phyloP scores from a whole-genome alignment of 768 basidiomycete genomes.

The Rhodotorula sphaerocarpa region DNA sequence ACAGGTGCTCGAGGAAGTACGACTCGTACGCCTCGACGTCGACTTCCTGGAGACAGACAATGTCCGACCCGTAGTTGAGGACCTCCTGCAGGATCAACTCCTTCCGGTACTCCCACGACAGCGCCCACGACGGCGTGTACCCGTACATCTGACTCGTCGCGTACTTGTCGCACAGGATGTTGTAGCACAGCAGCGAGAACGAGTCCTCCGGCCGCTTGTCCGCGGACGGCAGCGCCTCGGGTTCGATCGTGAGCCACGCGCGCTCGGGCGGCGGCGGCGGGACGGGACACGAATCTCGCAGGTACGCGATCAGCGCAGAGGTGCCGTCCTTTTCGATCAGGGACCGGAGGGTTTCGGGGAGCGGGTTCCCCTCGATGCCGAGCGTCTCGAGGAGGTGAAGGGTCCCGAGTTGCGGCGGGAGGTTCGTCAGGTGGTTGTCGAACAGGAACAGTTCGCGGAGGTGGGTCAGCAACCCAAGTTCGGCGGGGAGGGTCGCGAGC shows the following conservation, averaged over 20 bases:
- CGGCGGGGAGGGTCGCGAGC: slow-evolving; percentile 66
- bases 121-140: slow-evolving; percentile 93
- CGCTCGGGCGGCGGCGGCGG: slow-evolving; percentile 73
- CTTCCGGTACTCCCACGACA: slow-evolving; percentile 90
- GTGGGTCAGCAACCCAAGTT: slow-evolving; percentile 80
- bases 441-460: slow-evolving; percentile 89
- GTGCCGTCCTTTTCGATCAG: slow-evolving; percentile 96
- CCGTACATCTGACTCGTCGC: slow-evolving; percentile 85
- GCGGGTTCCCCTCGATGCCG: slow-evolving; percentile 93
- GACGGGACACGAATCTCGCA: slow-evolving; percentile 87
- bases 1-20: slow-evolving; percentile 68
- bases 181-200: slow-evolving; percentile 77
- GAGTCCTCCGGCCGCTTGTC: slow-evolving; percentile 61
- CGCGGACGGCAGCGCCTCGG: slow-evolving; percentile 40
- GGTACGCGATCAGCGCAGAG: slow-evolving; percentile 68
- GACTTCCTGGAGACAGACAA: slow-evolving; percentile 91
- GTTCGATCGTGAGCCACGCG: slow-evolving; percentile 50
- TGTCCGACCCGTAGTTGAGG: slow-evolving; percentile 69
- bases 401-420: slow-evolving; percentile 80
- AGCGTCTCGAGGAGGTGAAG: slow-evolving; percentile 85
- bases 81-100: slow-evolving; percentile 79
- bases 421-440: slow-evolving; percentile 79
- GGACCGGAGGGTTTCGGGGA: slow-evolving; percentile 65
- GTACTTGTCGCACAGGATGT: slow-evolving; percentile 84
- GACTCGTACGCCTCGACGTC: slow-evolving; percentile 87